These are phyloP conservation scores for Aspergillus sojae DNA, from an alignment of 2,329 filamentous ascomycete genomes.

Conservation along the genomic window DNA sequence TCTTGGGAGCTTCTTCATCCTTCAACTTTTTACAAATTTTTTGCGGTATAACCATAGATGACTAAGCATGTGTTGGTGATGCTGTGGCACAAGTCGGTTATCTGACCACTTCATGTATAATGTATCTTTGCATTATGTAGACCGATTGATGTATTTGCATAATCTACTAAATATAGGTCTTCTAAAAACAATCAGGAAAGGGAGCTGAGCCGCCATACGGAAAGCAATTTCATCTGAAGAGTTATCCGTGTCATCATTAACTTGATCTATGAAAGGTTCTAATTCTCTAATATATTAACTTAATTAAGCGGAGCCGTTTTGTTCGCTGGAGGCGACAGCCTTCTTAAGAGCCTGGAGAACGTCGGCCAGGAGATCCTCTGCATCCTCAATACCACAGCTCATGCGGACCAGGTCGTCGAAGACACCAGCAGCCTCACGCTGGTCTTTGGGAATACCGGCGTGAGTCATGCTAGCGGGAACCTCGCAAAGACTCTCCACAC, in stretches of 20 bases:
- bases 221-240: neutral
- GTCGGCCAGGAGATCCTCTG: constrained; percentile 79
- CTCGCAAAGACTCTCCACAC: constrained; percentile 89
- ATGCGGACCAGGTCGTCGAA: constrained; percentile 92
- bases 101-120: neutral
- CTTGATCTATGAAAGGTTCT: constrained; percentile 14
- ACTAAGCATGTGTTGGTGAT: constrained; percentile 19
- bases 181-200: neutral
- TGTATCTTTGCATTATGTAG: neutral
- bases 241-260: constrained; percentile 12
- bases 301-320: constrained; percentile 38
- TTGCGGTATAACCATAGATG: constrained; percentile 13
- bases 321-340: constrained; percentile 59
- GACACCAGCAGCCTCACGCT: constrained; percentile 89
- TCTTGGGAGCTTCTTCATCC: neutral
- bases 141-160: neutral
- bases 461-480: constrained; percentile 97
- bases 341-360: constrained; percentile 79
- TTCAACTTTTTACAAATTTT: constrained; percentile 9
- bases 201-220: neutral
- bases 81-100: neutral
- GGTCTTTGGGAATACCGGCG: constrained; percentile 85
- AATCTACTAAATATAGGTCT: neutral
- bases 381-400: constrained; percentile 93
- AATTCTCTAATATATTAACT: constrained; percentile 7